Evolutionary conservation across 805 yeast genomes (phyloP), one percentile per base, ranked within the genome.

Genomic region (Monosporozyma servazzii): DNA sequence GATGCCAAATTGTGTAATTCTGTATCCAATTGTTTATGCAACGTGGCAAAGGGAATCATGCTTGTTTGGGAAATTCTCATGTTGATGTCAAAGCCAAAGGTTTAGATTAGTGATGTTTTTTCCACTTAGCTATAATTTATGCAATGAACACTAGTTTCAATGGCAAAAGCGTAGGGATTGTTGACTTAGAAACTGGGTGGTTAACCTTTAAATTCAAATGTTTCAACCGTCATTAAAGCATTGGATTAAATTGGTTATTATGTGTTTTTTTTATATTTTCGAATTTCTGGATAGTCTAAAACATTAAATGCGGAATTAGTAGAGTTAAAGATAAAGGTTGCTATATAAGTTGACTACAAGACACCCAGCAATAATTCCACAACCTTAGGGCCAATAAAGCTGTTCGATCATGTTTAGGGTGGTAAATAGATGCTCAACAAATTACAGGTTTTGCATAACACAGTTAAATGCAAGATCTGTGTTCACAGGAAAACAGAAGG

Each of bases 1-100:
- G 83, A 68, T 3, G 82, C 71, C 50, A 91, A 71, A 29, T 70
- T 72, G 10, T 75, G 68, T 55, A 89, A 71, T 60, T 88, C 96
- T 0, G 76, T 56, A 10, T 70, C 65, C 49, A 88, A 50, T 48
- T 63, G 65, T 43, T 61, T 60, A 39, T 59, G 55, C 46, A 64
- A 44, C 33, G 47, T 21, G 25, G 27, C 51, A 43, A 48, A 48
- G 30, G 20, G 45, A 33, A 48, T 30, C 41, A 29, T 29, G 11
- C 18, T 17, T 18, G 42, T 36, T 31, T 37, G 43, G 13, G 45
- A 41, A 15, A 44, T 37, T 33, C 51, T 51, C 56, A 53, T 53
- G 13, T 18, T 20, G 21, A 20, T 39, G 25, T 18, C 42, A 39
- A 15, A 33, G 3, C n/a, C n/a, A 33, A 15, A 6, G n/a, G 18